Conservation (phyloP, 805 yeast species). For the Metschnikowia corniflorae region DNA sequence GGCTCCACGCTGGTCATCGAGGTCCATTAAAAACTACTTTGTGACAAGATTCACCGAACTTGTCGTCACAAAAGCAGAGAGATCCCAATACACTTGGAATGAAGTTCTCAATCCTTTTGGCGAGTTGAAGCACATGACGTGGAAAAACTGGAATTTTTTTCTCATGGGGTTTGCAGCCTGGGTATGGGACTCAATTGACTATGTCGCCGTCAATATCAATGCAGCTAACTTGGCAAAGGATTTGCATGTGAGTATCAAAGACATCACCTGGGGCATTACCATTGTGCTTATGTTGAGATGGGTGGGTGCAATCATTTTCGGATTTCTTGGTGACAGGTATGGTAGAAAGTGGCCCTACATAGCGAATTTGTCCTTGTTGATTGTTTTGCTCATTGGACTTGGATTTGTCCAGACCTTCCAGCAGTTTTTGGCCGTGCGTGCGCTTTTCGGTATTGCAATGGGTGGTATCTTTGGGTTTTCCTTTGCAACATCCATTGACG, state of each 20-base stretch:
- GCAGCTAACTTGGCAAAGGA: slow-evolving; percentile 45
- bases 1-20: slow-evolving; percentile 30
- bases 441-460: slow-evolving; percentile 65
- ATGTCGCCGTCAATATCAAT: slow-evolving; percentile 54
- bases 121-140: slow-evolving; percentile 15
- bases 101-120: slow-evolving; percentile 40
- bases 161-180: slow-evolving; percentile 52
- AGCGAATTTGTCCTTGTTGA: slow-evolving; percentile 43
- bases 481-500: slow-evolving; percentile 64
- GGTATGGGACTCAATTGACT: slow-evolving; percentile 68
- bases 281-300: slow-evolving; percentile 66
- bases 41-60: slow-evolving; percentile 50
- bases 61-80: slow-evolving; percentile 43
- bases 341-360: slow-evolving; percentile 61
- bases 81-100: slow-evolving; percentile 34
- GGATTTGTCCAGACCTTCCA: slow-evolving; percentile 55
- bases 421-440: slow-evolving; percentile 61
- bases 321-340: slow-evolving; percentile 54
- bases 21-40: slow-evolving; percentile 34
- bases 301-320: slow-evolving; percentile 60
- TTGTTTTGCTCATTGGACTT: slow-evolving; percentile 56
- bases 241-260: slow-evolving; percentile 44
- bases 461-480: slow-evolving; percentile 69
- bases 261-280: slow-evolving; percentile 68
- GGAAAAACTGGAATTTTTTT: slow-evolving; percentile 48